Evolutionary conservation across 352 stramenopile species (phyloP).

Genomic region (Bremia lactucae): DNA sequence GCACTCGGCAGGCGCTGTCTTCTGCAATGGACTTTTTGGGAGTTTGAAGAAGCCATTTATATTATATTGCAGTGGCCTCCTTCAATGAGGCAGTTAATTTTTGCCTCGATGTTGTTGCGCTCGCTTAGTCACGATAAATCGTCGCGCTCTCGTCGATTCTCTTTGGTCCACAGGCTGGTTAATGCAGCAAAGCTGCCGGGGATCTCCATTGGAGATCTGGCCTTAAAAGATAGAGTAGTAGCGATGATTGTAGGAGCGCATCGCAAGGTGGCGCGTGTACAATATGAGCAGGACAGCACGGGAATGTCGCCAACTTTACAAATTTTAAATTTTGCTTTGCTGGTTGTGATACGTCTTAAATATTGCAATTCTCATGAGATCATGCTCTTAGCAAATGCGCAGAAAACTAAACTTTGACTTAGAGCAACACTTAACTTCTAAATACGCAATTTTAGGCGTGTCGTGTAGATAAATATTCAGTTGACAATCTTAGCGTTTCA

Average conservation of each 20-base stretch:
- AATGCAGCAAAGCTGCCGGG: slow-evolving; percentile 8
- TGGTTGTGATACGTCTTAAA: too few relatives aligned
- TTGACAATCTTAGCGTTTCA: too few relatives aligned
- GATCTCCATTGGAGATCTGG: too few relatives aligned
- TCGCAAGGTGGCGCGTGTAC: slow-evolving; percentile 16
- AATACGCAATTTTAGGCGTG: too few relatives aligned
- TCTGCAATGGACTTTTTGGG: slow-evolving; percentile 84
- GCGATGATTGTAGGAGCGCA: too few relatives aligned
- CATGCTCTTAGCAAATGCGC: too few relatives aligned
- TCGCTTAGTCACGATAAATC: slow-evolving; percentile 4
- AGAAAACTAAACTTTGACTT: too few relatives aligned
- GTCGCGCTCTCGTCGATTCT: slow-evolving; percentile 10
- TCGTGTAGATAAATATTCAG: too few relatives aligned
- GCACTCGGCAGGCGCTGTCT: slow-evolving; percentile 64
- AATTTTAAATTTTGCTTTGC: slow-evolving; percentile 12
- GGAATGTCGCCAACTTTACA: slow-evolving; percentile 20
- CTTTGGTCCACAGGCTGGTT: slow-evolving; percentile 12
- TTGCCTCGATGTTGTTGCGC: slow-evolving; percentile 2
- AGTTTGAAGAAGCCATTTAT: slow-evolving; percentile 27
- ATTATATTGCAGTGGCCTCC: slow-evolving; percentile 2
- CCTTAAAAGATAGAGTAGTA: too few relatives aligned
- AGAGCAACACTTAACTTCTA: too few relatives aligned
- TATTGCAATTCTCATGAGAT: too few relatives aligned
- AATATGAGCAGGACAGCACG: slow-evolving; percentile 14
- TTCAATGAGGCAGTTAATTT: slow-evolving; percentile 2